Evolutionary conservation across 805 yeast genomes (phyloP), one percentile per base, ranked within the genome.

Genomic region (Cyberlindnera samutprakarnensis): DNA sequence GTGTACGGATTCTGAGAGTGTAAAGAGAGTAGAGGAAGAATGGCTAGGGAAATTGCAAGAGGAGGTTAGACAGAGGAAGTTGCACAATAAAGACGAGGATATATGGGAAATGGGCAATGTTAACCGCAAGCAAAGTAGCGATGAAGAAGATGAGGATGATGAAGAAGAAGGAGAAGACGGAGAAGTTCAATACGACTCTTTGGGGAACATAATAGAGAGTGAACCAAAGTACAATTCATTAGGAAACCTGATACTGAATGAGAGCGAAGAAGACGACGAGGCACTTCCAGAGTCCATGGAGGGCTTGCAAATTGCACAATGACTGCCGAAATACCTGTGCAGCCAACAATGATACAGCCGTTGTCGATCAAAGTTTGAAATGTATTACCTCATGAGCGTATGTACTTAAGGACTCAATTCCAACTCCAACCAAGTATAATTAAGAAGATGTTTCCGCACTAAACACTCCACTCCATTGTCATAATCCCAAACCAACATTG

Each of bases 71-170:
- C 77, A 75, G 31, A 62, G 90, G 37, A 76, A 77, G 49, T 67
- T 63, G 32, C 64, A 63, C 32, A 64, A 67, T 4, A 62, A 61
- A 15, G 68, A 57, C 8, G 75, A 62, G 13, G 95, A 83, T 54
- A 55, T 80, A 5, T 84, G 94, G 94, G 61, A 70, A 56, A 69
- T 75, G 61, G 94, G 94, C 0, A 83, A 82, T 46, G 78, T 80
- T 4, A 85, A 85, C 43, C 72, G 79, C 42, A 57, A 56, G 21
- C 43, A 41, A 22, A 36, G 40, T 6, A 43, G 54, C 23, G 53
- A 47, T 9, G 59, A 53, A 6, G 49, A 40, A 3, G 54, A 46
- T 9, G 53, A 37, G 2, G 51, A 46, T 8, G 38, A 23, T 4
- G 41, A 33, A 15, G 44, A 41, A 7, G 42, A 35, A 1, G 53